phyloP scores from a whole-genome alignment of 768 basidiomycete species.

The Fomitopsis serialis region DNA sequence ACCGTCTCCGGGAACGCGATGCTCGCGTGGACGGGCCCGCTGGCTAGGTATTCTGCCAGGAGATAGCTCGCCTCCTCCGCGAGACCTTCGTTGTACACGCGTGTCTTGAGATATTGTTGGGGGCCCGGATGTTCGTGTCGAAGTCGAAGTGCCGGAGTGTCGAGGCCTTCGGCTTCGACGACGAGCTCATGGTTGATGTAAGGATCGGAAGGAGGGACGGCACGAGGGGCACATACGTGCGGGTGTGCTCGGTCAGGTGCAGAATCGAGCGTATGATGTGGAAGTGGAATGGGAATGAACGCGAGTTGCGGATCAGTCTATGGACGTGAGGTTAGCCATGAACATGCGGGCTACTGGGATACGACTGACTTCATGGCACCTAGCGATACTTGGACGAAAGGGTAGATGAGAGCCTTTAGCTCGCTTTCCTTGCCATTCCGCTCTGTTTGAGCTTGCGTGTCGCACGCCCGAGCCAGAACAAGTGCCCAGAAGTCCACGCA shows the following conservation, averaged over 20 bases:
- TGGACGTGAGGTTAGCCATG: background rate
- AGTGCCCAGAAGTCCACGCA: slow-evolving; percentile 95
- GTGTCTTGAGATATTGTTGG: slow-evolving; percentile 82
- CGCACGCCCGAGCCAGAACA: slow-evolving; percentile 80
- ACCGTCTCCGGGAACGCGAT: slow-evolving; percentile 93
- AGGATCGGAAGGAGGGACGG: slow-evolving; percentile 87
- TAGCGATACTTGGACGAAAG: slow-evolving; percentile 88
- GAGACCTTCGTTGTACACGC: slow-evolving; percentile 77
- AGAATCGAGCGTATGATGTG: slow-evolving; percentile 87
- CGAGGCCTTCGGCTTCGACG: slow-evolving; percentile 73
- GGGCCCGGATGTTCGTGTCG: slow-evolving; percentile 85
- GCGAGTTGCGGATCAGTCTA: slow-evolving; percentile 85
- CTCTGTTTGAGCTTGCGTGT: slow-evolving; percentile 46
- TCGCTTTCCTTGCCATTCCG: slow-evolving; percentile 62
- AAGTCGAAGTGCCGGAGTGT: slow-evolving; percentile 88
- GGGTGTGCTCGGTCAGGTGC: slow-evolving; percentile 78
- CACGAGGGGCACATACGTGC: slow-evolving; percentile 81
- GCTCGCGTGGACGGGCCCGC: slow-evolving; percentile 65
- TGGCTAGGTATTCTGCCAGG: slow-evolving; percentile 78
- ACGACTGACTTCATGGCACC: slow-evolving; percentile 83
- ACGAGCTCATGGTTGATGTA: slow-evolving; percentile 61
- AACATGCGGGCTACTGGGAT: background rate
- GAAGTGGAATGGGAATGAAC: slow-evolving; percentile 93
- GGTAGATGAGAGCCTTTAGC: slow-evolving; percentile 86
- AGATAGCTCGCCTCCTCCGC: slow-evolving; percentile 78